Conservation (phyloP, 148 eudicot genomes). For the Camellia granthamiana region DNA sequence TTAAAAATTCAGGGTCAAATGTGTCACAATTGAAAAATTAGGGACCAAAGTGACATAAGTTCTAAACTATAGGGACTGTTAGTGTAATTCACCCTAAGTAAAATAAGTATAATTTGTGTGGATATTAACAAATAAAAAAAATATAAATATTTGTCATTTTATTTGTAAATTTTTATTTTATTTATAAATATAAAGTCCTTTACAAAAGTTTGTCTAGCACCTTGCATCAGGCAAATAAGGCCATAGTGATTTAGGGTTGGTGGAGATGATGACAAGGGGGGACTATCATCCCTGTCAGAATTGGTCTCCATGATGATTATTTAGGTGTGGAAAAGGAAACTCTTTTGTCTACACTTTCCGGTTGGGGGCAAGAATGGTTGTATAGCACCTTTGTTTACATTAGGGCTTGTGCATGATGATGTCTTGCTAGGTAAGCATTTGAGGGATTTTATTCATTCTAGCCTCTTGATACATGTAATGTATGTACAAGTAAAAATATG, state of each 20-base stretch:
- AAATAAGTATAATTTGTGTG: too few species aligned
- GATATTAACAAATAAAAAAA: too few species aligned
- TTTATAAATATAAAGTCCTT: neutral
- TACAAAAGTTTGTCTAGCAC: too few species aligned
- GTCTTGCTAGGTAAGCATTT: neutral
- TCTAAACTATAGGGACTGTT: too few species aligned
- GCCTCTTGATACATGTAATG: too few species aligned
- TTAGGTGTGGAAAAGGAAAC: constrained; percentile 18
- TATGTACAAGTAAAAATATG: too few species aligned
- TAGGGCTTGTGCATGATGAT: neutral
- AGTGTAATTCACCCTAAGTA: too few species aligned
- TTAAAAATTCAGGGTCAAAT: too few species aligned
- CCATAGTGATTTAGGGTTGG: constrained; percentile 42
- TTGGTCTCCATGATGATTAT: constrained; percentile 8
- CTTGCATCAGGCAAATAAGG: too few species aligned
- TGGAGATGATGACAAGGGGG: constrained; percentile 33
- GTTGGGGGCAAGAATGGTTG: neutral
- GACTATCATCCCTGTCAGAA: constrained; percentile 15
- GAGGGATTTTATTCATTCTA: neutral
- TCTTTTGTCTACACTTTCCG: neutral
- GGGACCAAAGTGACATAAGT: too few species aligned
- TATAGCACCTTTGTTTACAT: neutral
- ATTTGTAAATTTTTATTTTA: neutral
- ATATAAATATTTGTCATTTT: too few species aligned
- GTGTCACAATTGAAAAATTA: too few species aligned